phyloP scores from a whole-genome alignment of 352 stramenopile species.

The Phytophthora agathidicida region DNA sequence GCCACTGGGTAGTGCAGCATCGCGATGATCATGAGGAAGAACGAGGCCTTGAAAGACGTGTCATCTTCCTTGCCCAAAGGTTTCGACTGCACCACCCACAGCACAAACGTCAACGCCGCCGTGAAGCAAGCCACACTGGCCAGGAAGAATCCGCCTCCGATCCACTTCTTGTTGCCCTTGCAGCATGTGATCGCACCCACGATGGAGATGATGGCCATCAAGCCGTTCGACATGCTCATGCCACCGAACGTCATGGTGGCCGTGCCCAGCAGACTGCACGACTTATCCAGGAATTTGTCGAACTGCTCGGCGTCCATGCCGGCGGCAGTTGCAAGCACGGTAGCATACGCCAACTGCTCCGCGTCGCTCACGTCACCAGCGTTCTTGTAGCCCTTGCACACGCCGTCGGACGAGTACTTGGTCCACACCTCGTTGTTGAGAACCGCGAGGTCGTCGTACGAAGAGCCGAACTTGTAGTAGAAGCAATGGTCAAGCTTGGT shows the following conservation, averaged over 20 bases:
- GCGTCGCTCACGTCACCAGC: constrained; percentile 35
- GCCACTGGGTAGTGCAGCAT: constrained; percentile 48
- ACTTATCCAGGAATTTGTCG: constrained; percentile 64
- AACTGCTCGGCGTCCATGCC: constrained; percentile 58
- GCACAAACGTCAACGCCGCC: constrained; percentile 17
- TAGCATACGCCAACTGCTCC: constrained; percentile 35
- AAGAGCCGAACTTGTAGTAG: constrained; percentile 63
- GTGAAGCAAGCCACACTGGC: constrained; percentile 2
- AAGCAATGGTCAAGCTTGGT: constrained; percentile 65
- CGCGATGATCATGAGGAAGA: constrained; percentile 58
- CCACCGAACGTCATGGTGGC: constrained; percentile 49
- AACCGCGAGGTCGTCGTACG: constrained; percentile 43
- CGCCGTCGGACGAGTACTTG: constrained; percentile 50
- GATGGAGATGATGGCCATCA: constrained; percentile 51
- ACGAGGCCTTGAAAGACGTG: constrained; percentile 49
- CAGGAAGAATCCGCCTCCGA: constrained; percentile 10
- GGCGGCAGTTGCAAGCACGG: constrained; percentile 40
- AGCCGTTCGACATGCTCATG: constrained; percentile 42
- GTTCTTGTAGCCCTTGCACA: constrained; percentile 55
- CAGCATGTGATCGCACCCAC: constrained; percentile 55
- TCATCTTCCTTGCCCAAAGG: constrained; percentile 60
- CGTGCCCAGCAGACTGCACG: constrained; percentile 47
- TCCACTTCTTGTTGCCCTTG: constrained; percentile 19
- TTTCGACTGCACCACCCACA: constrained; percentile 56
- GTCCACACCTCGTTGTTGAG: constrained; percentile 35